Base-by-base conservation (phyloP, 192 early-diverging fungal species). In the Podila epicladia region DNA sequence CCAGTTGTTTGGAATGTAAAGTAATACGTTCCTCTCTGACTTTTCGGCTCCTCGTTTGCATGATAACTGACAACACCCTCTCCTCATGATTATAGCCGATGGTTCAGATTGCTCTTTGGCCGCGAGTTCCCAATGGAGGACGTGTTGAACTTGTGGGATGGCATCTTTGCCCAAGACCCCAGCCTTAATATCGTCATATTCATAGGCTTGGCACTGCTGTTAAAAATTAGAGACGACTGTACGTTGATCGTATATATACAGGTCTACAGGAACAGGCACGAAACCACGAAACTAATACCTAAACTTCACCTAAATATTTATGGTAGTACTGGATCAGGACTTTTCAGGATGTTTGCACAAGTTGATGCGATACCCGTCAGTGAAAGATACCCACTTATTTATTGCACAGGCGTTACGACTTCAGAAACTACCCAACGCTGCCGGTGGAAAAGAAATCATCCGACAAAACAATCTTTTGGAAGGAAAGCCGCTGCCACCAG, bases 41-140 rank as follows among this genome's bases (percentile, higher is more conserved):
- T 64, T 15, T 22, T 38, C 12, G n/a, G 31, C 20, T 4, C 15
- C 37, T 35, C 9, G 22, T 1, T 31, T 28, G 29, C 7, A 58
- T 61, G 24, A 22, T 61, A 32, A 61, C 48, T 51, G 59, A 41
- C 53, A 92, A 11, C 8, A 28, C 60, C 32, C 1, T 62, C 20
- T 31, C 8, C 13, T 33, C 28, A 12, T 20, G 24, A 15, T 32
- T 51, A 19, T 72, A 79, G 92, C 63, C 92, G 97, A 20, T 99
- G 97, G 97, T 85, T 97, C 59, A 87, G 97, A 41, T 83, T 99
- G 37, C 87, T 99, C 12, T 99, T 97, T 88, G 92, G 94, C 17
- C 84, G 97, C 33, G 97, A 99, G 82, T 93, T 99, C 55, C 64
- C 88, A 5, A 86, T 97, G 26, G 73, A 88, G 7, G 82, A 94